Base-by-base conservation (phyloP, 106 monocot species). In the Triglochin maritima region DNA sequence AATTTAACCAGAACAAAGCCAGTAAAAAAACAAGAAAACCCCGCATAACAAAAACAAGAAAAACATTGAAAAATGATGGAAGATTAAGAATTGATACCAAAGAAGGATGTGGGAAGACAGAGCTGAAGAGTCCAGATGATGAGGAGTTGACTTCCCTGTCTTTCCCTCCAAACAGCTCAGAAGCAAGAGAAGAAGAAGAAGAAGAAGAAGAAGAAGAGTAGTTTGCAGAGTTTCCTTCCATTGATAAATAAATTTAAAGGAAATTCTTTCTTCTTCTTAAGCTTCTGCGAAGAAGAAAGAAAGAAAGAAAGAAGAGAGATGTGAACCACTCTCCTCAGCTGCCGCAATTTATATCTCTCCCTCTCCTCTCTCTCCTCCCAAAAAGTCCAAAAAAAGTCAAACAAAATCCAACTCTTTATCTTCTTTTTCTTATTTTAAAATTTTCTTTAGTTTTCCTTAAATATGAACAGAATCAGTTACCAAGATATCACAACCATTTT, bases 61-160 rank as follows among this genome's bases (percentile, higher is more conserved):
- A 29, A 29, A 29, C 29, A 29, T 0, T 0, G 1, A 1, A 29
- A 29, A 29, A 29, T 29, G 2, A 48, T 47, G 15, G 64, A 65
- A 64, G 8, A 14, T n/a, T 9, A 64, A 47, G 7, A 53, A 53
- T 7, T 53, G 12, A 29, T 50, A 71, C 61, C 29, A 44, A 43
- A 44, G 45, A 12, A 12, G 71, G 62, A 44, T 51, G 62, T 17
- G 71, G 71, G 52, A 71, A 71, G 7, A 71, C 71, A 44, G 71
- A 71, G 71, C 63, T 51, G 71, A 71, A 71, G 49, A 71, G 52
- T 42, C 71, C 62, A 41, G 71, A 52, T 7, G 59, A 50, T 9
- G 70, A 70, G 17, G 52, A 10, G 14, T 47, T 62, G 3, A 29
- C 6, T 4, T 17, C 43, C 44, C 14, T 54, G 44, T 44, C 44